phyloP scores from a whole-genome alignment of 2,329 filamentous ascomycete species.

The Microcyclosporella mali region DNA sequence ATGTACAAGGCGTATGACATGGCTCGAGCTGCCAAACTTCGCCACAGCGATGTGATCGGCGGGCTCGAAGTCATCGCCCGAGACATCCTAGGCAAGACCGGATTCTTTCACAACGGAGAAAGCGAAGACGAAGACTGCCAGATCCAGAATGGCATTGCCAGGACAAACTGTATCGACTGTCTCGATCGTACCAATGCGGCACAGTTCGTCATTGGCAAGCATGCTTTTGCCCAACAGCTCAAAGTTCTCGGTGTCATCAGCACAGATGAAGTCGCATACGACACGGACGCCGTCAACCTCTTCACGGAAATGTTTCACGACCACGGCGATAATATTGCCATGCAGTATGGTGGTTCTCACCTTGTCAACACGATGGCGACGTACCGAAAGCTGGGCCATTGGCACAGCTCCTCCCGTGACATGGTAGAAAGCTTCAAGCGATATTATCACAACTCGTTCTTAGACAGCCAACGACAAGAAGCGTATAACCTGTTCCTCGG shows the following conservation, averaged over 20 bases:
- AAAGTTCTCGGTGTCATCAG: slow-evolving; percentile 84
- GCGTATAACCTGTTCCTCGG: slow-evolving; percentile 96
- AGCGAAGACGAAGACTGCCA: slow-evolving; percentile 57
- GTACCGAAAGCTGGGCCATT: slow-evolving; percentile 97
- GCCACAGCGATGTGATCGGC: slow-evolving; percentile 88
- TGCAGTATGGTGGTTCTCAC: slow-evolving; percentile 95
- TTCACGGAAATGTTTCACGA: slow-evolving; percentile 97
- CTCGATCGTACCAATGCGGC: slow-evolving; percentile 95
- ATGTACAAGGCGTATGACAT: slow-evolving; percentile 97
- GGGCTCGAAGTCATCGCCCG: slow-evolving; percentile 86
- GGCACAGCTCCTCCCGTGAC: slow-evolving; percentile 93
- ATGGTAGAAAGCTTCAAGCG: slow-evolving; percentile 99
- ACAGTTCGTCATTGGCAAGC: slow-evolving; percentile 95
- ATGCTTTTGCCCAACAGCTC: slow-evolving; percentile 84
- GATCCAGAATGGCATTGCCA: slow-evolving; percentile 84
- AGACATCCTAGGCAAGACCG: slow-evolving; percentile 75
- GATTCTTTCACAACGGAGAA: slow-evolving; percentile 92
- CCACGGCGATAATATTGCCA: slow-evolving; percentile 93
- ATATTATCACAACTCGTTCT: slow-evolving; percentile 97
- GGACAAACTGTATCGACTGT: slow-evolving; percentile 98
- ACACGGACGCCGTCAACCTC: slow-evolving; percentile 90
- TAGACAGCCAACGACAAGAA: slow-evolving; percentile 95
- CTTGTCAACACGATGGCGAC: slow-evolving; percentile 99
- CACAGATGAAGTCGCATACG: slow-evolving; percentile 74
- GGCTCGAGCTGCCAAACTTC: slow-evolving; percentile 85